A percentile compares a stretch with the other conserved stretches of the same genome.
Evolutionary conservation across 495 filamentous ascomycete genomes (phyloP).

Genomic region (Jackrogersella multiformis): DNA sequence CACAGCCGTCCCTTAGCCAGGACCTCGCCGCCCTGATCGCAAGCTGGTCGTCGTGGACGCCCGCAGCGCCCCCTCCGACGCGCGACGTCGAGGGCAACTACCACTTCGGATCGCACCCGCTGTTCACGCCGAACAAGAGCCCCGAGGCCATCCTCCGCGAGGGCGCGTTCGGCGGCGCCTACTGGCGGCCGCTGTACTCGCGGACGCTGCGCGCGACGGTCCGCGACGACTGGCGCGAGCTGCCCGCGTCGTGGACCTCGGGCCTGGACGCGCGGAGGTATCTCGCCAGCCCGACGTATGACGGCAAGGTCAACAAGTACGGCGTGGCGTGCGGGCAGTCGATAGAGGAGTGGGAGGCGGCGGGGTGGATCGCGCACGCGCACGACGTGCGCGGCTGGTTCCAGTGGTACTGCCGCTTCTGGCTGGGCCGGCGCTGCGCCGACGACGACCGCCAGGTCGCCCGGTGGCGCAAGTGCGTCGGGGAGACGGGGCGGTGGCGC

Average conservation of each 20-base stretch:
- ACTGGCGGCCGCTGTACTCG: constrained; percentile 57
- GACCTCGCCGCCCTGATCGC: constrained; percentile 48
- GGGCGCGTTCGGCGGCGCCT: constrained; percentile 58
- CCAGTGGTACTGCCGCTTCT: constrained; percentile 63
- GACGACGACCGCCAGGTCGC: constrained; percentile 60
- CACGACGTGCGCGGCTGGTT: constrained; percentile 61
- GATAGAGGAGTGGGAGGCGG: constrained; percentile 62
- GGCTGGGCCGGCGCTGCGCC: constrained; percentile 55
- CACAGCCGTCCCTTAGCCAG: constrained; percentile 10
- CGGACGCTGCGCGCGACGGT: constrained; percentile 50
- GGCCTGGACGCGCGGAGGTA: constrained; percentile 49
- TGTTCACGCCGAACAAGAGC: constrained; percentile 59
- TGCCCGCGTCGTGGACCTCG: constrained; percentile 52
- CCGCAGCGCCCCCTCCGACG: constrained; percentile 45
- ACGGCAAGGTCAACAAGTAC: constrained; percentile 58
- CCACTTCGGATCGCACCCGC: constrained; percentile 52
- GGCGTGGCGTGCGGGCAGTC: constrained; percentile 58
- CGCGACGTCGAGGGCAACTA: constrained; percentile 52
- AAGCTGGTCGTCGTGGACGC: constrained; percentile 55
- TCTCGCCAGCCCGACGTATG: constrained; percentile 48
- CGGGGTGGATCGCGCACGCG: constrained; percentile 58
- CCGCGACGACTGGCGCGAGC: constrained; percentile 52
- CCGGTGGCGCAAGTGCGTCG: constrained; percentile 59
- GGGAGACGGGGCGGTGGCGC: constrained; percentile 57
- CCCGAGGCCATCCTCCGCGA: constrained; percentile 58